Base-by-base conservation (phyloP, 2,329 filamentous ascomycete genomes). In the Neonectria coccinea region DNA sequence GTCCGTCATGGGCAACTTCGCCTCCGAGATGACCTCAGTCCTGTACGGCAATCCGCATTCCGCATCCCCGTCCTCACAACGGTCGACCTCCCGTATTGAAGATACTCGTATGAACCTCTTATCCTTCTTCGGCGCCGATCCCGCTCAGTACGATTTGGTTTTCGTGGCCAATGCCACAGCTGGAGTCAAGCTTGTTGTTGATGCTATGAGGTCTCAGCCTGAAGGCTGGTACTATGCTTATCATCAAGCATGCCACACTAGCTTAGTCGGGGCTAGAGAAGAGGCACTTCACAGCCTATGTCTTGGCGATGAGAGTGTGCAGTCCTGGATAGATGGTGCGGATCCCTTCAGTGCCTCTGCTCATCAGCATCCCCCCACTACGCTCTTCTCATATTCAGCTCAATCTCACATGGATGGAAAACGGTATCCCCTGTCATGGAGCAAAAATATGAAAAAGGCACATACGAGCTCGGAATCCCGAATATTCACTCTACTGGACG, bases 31-130 rank as follows among this genome's bases (percentile, higher is more conserved):
- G 85, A 90, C 90, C 27, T 83, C 86, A 4, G 92, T 89, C 71
- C 82, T 98, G 0, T 94, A 94, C 70, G 95, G 94, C 41, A 98
- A 98, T 67, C 95, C 95, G 1, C 95, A 98, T 79, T 97, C 95
- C 1, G 91, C 89, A 54, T 97, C 94, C 2, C 82, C 86, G 14
- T 91, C 94, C 3, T 97, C 95, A 0, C 93, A 96, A 74, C 83
- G 90, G 33, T 91, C 92, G 0, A 91, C 92, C 0, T 84, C 86
- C 2, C 86, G 91, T 6, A 88, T 97, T 61, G 94, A 97, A 68
- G 88, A 94, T 77, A 83, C 91, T 31, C 88, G 95, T 9, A 79
- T 93, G 39, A 85, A 88, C 14, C 83, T 92, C 2, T 81, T 98
- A 33, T 83, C 83, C 2, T 93, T 97, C 73, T 94, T 97, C 79